Evolutionary conservation across 495 filamentous ascomycete genomes (phyloP).

Genomic region (Penicillium silybi): DNA sequence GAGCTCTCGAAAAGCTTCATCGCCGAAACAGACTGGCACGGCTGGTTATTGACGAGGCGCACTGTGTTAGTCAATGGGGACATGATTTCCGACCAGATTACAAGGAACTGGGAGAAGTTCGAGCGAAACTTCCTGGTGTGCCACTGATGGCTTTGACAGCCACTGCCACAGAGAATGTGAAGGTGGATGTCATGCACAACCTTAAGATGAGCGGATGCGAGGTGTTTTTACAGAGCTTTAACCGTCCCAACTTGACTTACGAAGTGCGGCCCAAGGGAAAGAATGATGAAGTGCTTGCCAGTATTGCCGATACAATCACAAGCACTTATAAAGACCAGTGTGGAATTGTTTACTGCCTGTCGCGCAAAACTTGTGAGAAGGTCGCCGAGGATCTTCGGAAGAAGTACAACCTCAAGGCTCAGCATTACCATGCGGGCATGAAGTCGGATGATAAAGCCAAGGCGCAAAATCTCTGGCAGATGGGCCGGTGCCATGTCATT

Average conservation of each 20-base stretch:
- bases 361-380: conserved; percentile 75
- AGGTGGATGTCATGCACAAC: conserved; percentile 82
- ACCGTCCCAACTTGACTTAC: conserved; percentile 86
- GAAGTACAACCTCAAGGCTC: conserved; percentile 62
- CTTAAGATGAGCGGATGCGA: conserved; percentile 74
- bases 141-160: conserved; percentile 94
- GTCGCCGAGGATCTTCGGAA: conserved; percentile 64
- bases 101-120: conserved; percentile 72
- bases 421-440: conserved; percentile 85
- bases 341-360: conserved; percentile 94
- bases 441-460: conserved; percentile 54
- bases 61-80: conserved; percentile 98
- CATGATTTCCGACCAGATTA: conserved; percentile 99
- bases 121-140: conserved; percentile 64
- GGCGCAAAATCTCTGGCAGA: conserved; percentile 80
- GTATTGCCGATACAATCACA: conserved; percentile 70
- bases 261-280: conserved; percentile 63
- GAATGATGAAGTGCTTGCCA: conserved; percentile 53
- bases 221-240: conserved; percentile 85
- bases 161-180: conserved; percentile 90
- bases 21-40: conserved; percentile 67
- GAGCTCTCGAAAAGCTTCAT: conserved; percentile 60
- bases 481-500: conserved; percentile 74
- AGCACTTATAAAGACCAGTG: conserved; percentile 60
- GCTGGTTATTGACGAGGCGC: conserved; percentile 95